Percentiles rank a stretch among this genome's conserved stretches.
phyloP scores from a whole-genome alignment of 495 filamentous ascomycete genomes.

The Pseudomonodictys pantanalensis region DNA sequence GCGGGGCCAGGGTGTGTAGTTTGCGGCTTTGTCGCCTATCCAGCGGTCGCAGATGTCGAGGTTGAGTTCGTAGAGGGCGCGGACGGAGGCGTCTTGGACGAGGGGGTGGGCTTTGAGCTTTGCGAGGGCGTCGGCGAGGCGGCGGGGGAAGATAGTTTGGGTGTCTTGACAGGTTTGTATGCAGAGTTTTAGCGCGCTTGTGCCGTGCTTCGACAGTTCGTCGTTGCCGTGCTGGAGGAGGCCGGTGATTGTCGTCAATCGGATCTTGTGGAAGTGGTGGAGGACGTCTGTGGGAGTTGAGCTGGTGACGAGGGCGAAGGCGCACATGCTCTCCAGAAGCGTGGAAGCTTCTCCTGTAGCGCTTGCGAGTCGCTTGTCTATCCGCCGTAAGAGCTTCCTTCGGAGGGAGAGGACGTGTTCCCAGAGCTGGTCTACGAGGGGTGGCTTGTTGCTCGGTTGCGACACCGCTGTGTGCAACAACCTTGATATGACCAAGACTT shows the following conservation, averaged over 20 bases:
- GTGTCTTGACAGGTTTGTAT: slow-evolving; percentile 73
- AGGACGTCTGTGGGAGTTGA: slow-evolving; percentile 79
- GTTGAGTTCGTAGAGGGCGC: slow-evolving; percentile 63
- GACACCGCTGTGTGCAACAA: slow-evolving; percentile 66
- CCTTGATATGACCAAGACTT: slow-evolving; percentile 75
- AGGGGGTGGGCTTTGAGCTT: slow-evolving; percentile 67
- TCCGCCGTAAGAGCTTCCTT: slow-evolving; percentile 58
- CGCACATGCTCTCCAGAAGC: slow-evolving; percentile 69
- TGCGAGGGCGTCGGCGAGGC: slow-evolving; percentile 66
- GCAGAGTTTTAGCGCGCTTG: slow-evolving; percentile 67
- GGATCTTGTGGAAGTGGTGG: slow-evolving; percentile 73
- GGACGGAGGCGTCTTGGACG: slow-evolving; percentile 65
- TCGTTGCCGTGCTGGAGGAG: slow-evolving; percentile 48
- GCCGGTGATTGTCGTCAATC: slow-evolving; percentile 62
- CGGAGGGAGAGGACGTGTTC: slow-evolving; percentile 60
- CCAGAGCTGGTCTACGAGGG: slow-evolving; percentile 60
- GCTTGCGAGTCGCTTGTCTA: slow-evolving; percentile 65
- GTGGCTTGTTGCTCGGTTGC: slow-evolving; percentile 48
- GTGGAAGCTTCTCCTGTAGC: slow-evolving; percentile 48
- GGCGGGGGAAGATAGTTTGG: slow-evolving; percentile 67
- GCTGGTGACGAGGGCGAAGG: slow-evolving; percentile 78
- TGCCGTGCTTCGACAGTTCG: slow-evolving; percentile 33
- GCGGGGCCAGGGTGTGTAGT: slow-evolving; percentile 86
- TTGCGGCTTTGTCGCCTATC: slow-evolving; percentile 78
- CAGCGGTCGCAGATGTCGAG: slow-evolving; percentile 79